Base-by-base conservation (phyloP, 352 stramenopile genomes). In the Pythium phragmitis region DNA sequence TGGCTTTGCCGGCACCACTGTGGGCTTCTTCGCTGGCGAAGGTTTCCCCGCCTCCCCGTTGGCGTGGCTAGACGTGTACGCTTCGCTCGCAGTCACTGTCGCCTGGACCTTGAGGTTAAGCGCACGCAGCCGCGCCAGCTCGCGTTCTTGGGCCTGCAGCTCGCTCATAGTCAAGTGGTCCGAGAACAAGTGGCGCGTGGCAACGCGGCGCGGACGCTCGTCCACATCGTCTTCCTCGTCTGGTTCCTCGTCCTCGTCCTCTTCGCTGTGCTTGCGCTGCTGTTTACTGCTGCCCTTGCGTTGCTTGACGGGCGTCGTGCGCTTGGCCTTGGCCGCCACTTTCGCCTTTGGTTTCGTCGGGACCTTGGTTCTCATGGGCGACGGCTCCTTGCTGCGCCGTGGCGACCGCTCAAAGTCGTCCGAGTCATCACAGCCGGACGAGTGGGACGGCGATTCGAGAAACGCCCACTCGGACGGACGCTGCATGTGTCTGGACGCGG, bases 111-210 rank as follows among this genome's bases (percentile, higher is more conserved):
- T 51, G 39, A 65, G 36, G 16, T 45, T 54, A 1, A 69, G 48
- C 13, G 52, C 56, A 21, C 63, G 50, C 2, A 69, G 57, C 28
- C 67, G 49, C 19, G 28, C 33, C 30, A 67, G 36, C 61, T 74
- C 67, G 37, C 46, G 67, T 60, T 89, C 79, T 63, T 91, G 82
- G 3, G 80, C 80, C 63, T 89, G 79, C 28, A 89, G 55, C 45
- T 91, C 79, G 6, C 77, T 87, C 48, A 85, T 76, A 14, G 80
- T 80, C 46, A 89, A 28, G 21, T 48, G 60, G 21, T 74, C 67
- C 33, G 67, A 70, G 50, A 74, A 66, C 53, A 69, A 34, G 34
- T 72, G 59, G 42, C 43, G 36, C 34, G 12, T 2, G 36, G 36
- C 33, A 11, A 42, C 36, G 21, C 55, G 54, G 28, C 36, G 23